phyloP scores from a whole-genome alignment of 78 protist genomes.

The Mantamonas sphyraenae region DNA sequence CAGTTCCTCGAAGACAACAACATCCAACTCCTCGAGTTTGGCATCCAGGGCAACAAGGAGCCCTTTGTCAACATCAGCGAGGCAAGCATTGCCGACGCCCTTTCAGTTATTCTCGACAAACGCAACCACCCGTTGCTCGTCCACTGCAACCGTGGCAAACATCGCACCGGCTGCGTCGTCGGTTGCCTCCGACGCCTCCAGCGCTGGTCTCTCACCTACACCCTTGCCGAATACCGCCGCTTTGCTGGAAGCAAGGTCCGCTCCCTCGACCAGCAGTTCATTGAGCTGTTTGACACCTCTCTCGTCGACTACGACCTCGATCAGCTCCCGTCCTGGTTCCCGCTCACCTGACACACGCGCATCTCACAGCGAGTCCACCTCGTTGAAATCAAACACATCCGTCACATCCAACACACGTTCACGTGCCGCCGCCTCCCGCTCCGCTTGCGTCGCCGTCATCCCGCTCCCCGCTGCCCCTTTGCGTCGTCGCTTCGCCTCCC shows the following conservation, averaged over 20 bases:
- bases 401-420: too few species aligned
- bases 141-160: conserved; percentile 88
- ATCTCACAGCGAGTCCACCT: too few species aligned
- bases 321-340: too few species aligned
- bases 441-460: too few species aligned
- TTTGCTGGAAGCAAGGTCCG: conserved; percentile 82
- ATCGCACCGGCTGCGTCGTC: conserved; percentile 85
- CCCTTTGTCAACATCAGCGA: conserved; percentile 84
- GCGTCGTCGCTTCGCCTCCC: too few species aligned
- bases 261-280: conserved; percentile 77
- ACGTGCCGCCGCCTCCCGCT: too few species aligned
- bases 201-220: conserved; percentile 69
- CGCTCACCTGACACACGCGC: too few species aligned
- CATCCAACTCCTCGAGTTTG: conserved; percentile 52
- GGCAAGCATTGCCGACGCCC: conserved; percentile 53
- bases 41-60: conserved; percentile 78
- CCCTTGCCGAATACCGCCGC: conserved; percentile 76
- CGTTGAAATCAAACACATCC: too few species aligned
- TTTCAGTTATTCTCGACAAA: conserved; percentile 30
- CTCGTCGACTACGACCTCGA: too few species aligned
- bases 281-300: conserved; percentile 63
- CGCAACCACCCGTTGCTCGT: conserved; percentile 77
- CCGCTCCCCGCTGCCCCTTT: too few species aligned
- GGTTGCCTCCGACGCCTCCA: conserved; percentile 74
- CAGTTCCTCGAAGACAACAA: conserved; percentile 43